Conservation (phyloP, 1,284 basidiomycete genomes). For the Puccinia coronata region DNA sequence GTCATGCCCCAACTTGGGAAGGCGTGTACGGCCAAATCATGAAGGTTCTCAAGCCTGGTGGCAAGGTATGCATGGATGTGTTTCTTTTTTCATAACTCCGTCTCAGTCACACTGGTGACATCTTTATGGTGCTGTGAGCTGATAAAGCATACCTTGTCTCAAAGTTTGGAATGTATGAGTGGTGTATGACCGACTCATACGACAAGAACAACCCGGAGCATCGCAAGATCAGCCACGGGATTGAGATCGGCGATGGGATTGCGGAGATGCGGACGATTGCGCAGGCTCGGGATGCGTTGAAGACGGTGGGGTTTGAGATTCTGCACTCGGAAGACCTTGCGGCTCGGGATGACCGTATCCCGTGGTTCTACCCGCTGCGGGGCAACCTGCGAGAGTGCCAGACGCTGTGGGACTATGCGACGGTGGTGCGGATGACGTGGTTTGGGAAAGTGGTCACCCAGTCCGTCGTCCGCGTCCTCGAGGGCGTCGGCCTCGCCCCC, state of each 20-base stretch:
- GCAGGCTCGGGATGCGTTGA: conserved; percentile 75
- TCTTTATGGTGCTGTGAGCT: not conserved
- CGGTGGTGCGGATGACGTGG: conserved; percentile 71
- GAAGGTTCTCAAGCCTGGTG: conserved; percentile 49
- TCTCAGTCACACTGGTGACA: too few species aligned
- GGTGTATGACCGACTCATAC: conserved; percentile 97
- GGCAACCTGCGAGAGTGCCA: conserved; percentile 89
- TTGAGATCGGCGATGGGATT: conserved; percentile 83
- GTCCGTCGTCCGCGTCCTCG: conserved; percentile 74
- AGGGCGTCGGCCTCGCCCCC: conserved; percentile 77
- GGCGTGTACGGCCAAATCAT: conserved; percentile 45
- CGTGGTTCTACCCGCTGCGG: conserved; percentile 96
- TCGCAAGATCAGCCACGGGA: conserved; percentile 81
- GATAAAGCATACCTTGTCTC: conserved; percentile 22
- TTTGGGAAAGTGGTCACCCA: conserved; percentile 84
- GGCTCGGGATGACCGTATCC: conserved; percentile 66
- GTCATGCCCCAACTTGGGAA: conserved; percentile 46
- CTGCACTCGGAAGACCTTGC: conserved; percentile 93
- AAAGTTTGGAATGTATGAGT: conserved; percentile 96
- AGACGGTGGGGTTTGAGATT: conserved; percentile 83
- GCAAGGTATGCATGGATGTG: conserved; percentile 7
- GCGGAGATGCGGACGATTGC: conserved; percentile 88
- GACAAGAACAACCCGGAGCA: conserved; percentile 82
- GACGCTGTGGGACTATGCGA: conserved; percentile 78
- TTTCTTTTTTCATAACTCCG: too few species aligned